These are phyloP conservation scores for Chlorella vulgaris DNA, from an alignment of 139 green algal species.

Conservation along the genomic window DNA sequence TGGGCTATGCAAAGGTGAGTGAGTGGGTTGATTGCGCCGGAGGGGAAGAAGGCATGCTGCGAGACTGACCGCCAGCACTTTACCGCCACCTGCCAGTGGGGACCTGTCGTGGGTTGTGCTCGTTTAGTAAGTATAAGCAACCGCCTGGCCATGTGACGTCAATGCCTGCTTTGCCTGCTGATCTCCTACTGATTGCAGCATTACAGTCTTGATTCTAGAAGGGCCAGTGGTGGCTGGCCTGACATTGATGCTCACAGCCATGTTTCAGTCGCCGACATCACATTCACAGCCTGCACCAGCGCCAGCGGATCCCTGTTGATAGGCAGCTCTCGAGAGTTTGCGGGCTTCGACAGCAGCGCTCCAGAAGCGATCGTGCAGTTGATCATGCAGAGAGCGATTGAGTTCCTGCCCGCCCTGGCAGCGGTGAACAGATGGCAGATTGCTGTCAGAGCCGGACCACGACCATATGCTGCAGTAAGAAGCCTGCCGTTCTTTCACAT, in stretches of 20 bases:
- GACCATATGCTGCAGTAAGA: slow-evolving; percentile 62
- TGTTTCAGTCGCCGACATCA: no score
- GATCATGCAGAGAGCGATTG: slow-evolving; percentile 61
- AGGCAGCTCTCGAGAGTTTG: slow-evolving; percentile 60
- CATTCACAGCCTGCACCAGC: slow-evolving; percentile 79
- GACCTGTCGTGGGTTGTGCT: no score
- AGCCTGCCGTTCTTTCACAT: neutral
- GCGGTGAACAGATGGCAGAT: neutral
- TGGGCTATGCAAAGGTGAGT: no score
- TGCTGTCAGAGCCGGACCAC: slow-evolving; percentile 57
- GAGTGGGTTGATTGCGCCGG: no score
- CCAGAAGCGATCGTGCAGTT: slow-evolving; percentile 47
- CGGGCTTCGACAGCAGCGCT: slow-evolving; percentile 43
- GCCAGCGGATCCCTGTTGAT: slow-evolving; percentile 61
- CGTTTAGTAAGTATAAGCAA: no score
- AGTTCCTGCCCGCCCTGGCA: slow-evolving; percentile 64
- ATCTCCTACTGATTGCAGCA: no score
- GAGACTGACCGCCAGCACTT: neutral
- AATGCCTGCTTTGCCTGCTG: no score
- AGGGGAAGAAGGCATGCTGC: no score
- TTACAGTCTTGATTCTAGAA: no score
- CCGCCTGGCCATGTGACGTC: no score
- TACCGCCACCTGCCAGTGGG: neutral
- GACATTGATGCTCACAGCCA: no score
- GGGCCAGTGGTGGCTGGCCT: no score